Evolutionary conservation across 176 grass and related monocot genomes (phyloP).

Genomic region (Oryza australiensis): DNA sequence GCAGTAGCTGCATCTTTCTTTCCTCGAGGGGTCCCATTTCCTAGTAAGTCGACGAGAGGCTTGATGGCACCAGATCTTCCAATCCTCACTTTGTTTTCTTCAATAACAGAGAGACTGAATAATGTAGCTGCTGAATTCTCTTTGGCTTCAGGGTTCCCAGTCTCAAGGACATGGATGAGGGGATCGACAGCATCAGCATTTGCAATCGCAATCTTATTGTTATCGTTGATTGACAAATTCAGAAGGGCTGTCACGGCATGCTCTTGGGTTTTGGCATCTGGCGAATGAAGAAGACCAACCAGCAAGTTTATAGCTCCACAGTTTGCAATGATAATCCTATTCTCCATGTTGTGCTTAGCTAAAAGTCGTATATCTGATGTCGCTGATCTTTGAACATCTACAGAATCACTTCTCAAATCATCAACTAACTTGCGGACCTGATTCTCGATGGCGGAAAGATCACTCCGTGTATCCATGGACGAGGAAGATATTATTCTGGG

Average conservation of each 20-base stretch:
- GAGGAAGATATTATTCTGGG: slow-evolving; percentile 70
- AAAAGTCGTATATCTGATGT: slow-evolving; percentile 71
- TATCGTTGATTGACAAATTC: slow-evolving; percentile 97
- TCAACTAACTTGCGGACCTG: slow-evolving; percentile 69
- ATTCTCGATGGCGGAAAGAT: slow-evolving; percentile 70
- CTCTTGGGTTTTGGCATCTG: slow-evolving; percentile 73
- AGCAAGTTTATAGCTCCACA: slow-evolving; percentile 73
- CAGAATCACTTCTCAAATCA: slow-evolving; percentile 69
- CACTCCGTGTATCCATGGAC: slow-evolving; percentile 59
- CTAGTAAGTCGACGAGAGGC: slow-evolving; percentile 77
- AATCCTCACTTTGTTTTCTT: slow-evolving; percentile 87
- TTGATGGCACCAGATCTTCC: slow-evolving; percentile 81
- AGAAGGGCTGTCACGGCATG: slow-evolving; percentile 85
- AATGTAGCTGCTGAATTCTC: slow-evolving; percentile 92
- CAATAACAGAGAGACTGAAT: slow-evolving; percentile 94
- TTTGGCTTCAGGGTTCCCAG: slow-evolving; percentile 87
- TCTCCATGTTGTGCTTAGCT: slow-evolving; percentile 96
- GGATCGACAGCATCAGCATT: slow-evolving; percentile 77
- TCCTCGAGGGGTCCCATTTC: slow-evolving; percentile 81
- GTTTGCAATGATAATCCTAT: slow-evolving; percentile 85
- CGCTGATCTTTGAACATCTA: slow-evolving; percentile 60
- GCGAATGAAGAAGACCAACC: slow-evolving; percentile 72
- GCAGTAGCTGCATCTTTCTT: slow-evolving; percentile 96
- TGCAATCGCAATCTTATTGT: slow-evolving; percentile 92
- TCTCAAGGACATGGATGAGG: slow-evolving; percentile 88